These are phyloP conservation scores for Xylaria sp. DNA, from an alignment of 2,329 filamentous ascomycete species.

Conservation along the genomic window DNA sequence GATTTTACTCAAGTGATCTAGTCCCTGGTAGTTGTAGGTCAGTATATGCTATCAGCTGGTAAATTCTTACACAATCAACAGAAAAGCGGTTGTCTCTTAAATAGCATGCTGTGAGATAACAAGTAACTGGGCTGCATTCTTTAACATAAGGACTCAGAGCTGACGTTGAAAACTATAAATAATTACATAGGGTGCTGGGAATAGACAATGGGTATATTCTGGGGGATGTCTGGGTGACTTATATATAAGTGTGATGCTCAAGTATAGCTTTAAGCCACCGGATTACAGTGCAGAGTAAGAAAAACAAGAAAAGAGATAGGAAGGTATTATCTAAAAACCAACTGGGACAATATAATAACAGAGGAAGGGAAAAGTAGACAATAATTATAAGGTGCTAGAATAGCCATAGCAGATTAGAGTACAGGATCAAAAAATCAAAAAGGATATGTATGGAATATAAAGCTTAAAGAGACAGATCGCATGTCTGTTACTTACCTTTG, in stretches of 20 bases:
- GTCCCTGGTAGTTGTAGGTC: constrained; percentile 2
- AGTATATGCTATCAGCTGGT: constrained; percentile 11
- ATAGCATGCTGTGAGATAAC: not conserved
- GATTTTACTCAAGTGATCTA: not conserved
- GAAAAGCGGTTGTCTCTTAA: not conserved
- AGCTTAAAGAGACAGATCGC: not conserved
- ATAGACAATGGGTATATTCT: not conserved
- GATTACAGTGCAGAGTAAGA: not conserved
- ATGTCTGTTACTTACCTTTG: constrained; percentile 12
- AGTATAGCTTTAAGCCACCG: not conserved
- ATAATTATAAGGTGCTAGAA: not conserved
- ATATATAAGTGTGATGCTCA: not conserved
- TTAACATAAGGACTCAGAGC: not conserved
- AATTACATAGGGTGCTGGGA: not conserved
- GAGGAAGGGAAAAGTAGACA: not conserved
- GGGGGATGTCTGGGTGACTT: not conserved
- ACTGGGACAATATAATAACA: not conserved
- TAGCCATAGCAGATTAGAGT: not conserved
- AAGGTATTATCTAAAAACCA: not conserved
- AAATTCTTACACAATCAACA: not conserved
- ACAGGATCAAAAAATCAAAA: not conserved
- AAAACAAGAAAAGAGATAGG: not conserved
- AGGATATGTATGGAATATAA: not conserved
- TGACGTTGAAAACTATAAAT: not conserved
- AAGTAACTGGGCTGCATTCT: not conserved